Conservation (phyloP, 192 early-diverging fungal species). For the Rhizophagus sp. region DNA sequence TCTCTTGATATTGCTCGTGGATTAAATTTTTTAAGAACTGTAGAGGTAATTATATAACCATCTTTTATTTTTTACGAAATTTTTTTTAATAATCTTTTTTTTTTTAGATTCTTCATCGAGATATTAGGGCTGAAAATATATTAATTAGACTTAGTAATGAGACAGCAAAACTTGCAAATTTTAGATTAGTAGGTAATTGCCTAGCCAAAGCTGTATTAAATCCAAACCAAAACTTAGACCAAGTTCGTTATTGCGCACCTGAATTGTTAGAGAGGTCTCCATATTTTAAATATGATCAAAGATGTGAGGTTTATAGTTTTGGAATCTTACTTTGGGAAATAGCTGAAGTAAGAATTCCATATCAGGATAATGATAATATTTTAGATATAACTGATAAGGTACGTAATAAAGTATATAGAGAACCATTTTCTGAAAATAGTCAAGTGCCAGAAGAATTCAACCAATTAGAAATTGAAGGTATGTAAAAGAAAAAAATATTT, state of each 20-base stretch:
- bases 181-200: no score
- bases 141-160: background rate
- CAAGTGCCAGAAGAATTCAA: background rate
- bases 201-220: no score
- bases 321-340: background rate
- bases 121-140: constrained; percentile 19
- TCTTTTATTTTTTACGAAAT: no score
- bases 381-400: background rate
- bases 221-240: no score
- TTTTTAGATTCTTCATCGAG: background rate
- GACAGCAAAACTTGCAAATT: no score
- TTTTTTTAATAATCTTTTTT: no score
- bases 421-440: background rate
- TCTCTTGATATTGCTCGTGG: constrained; percentile 25
- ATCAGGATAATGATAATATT: background rate
- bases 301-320: background rate
- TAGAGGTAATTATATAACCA: no score
- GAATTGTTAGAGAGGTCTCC: background rate
- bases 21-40: background rate
- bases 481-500: background rate
- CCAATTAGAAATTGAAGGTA: background rate
- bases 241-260: background rate
- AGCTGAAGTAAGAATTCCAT: background rate
- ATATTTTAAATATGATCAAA: background rate
- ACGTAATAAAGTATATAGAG: background rate